phyloP scores from a whole-genome alignment of 306 rosid species.

The Vigna angularis region DNA sequence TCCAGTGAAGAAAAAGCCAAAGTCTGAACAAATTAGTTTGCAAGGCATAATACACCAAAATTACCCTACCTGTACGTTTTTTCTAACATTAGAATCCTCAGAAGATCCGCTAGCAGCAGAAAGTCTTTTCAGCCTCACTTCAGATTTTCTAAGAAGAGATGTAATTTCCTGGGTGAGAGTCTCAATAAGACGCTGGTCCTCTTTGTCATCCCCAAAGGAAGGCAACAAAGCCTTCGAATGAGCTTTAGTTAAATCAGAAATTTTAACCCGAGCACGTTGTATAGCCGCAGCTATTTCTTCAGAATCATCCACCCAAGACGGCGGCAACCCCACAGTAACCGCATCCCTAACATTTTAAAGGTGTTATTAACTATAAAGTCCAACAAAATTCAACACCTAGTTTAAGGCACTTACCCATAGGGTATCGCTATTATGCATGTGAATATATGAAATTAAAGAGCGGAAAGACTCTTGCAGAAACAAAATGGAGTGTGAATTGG shows the following conservation, averaged over 20 bases:
- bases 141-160: constrained; percentile 66
- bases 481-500: not conserved
- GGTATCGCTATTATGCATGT: not conserved
- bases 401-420: not conserved
- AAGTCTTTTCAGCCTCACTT: constrained; percentile 63
- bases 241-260: constrained; percentile 71
- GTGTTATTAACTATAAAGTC: not conserved
- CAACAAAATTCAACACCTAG: not conserved
- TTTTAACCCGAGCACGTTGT: constrained; percentile 63
- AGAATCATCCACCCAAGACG: constrained; percentile 87
- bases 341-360: constrained; percentile 60
- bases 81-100: constrained; percentile 72
- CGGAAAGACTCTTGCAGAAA: not conserved
- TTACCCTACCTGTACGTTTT: constrained; percentile 89
- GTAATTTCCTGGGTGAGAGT: constrained; percentile 75
- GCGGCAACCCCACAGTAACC: constrained; percentile 75
- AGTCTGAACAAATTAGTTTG: constrained; percentile 3
- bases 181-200: constrained; percentile 70
- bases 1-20: not conserved
- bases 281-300: constrained; percentile 69
- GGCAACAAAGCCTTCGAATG: constrained; percentile 81
- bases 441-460: constrained; percentile 1
- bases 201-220: constrained; percentile 76
- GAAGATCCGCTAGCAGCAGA: constrained; percentile 63
- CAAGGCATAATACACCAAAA: constrained; percentile 27